phyloP scores from a whole-genome alignment of 345 rosid genomes.

The Hevea brasiliensis region DNA sequence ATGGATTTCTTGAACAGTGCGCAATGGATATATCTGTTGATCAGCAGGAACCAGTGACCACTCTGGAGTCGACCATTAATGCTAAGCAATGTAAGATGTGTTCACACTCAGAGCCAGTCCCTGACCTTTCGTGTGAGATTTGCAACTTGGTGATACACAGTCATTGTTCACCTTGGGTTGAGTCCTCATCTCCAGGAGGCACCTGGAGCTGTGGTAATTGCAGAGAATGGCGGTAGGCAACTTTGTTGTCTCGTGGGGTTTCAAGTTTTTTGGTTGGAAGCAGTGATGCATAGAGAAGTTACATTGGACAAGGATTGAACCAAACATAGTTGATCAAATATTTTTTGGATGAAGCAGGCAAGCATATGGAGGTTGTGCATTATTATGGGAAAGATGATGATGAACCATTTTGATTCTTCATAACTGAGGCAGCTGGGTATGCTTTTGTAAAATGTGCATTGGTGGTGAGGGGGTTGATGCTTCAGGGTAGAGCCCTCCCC shows the following conservation, averaged over 20 bases:
- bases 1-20: conserved; percentile 21
- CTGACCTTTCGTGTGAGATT: conserved; percentile 60
- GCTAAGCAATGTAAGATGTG: conserved; percentile 54
- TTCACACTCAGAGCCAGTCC: conserved; percentile 47
- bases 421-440: not conserved
- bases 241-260: not conserved
- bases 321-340: not conserved
- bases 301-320: not conserved
- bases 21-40: conserved; percentile 25
- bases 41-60: conserved; percentile 22
- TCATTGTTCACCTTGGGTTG: conserved; percentile 81
- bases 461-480: too few relatives aligned
- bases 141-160: conserved; percentile 65
- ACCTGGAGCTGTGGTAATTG: conserved; percentile 87
- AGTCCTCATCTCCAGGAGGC: conserved; percentile 35
- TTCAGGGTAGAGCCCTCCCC: not conserved
- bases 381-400: not conserved
- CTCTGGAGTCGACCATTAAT: conserved; percentile 16
- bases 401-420: not conserved
- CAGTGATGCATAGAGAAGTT: not conserved
- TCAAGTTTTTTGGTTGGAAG: conserved; percentile 3
- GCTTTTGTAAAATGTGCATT: not conserved
- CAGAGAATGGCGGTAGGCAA: conserved; percentile 62
- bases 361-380: not conserved
- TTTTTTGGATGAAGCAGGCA: too few relatives aligned